Evolutionary conservation across 2,329 filamentous ascomycete species (phyloP), one percentile per base, ranked within the genome.

Genomic region (Penicillium sp.): DNA sequence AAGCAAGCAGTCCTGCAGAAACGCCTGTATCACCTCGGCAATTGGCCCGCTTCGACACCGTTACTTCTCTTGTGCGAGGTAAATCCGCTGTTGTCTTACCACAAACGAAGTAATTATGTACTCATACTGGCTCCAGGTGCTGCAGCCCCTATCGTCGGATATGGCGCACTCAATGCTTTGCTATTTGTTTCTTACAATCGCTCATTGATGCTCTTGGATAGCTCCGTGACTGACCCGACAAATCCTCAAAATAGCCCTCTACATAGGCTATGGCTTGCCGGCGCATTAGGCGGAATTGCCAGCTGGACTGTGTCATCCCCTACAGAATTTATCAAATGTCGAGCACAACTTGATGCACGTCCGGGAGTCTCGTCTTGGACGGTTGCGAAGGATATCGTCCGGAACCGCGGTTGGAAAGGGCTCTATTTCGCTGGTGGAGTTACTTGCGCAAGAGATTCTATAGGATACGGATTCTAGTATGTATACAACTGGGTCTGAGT

Each of bases 381-480:
- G 4, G 87, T 95, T 58, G 83, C 88, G 2, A 85, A 83, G 56
- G 81, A 87, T 23, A 86, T 92, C 29, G 80, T 88, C 70, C 82
- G 76, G 41, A 79, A 75, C 1, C 87, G 90, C 4, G 82, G 89
- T 0, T 60, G 92, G 3, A 82, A 84, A 45, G 93, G 93, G 0
- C 77, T 97, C 23, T 97, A 96, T 73, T 85, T 88, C 64, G 94
- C 93, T 21, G 94, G 94, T 21, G 82, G 81, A 0, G 87, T 97
- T 17, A 98, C 94, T 0, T 91, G 90, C 57, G 74, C 94, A 46
- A 85, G 94, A 54, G 94, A 98, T 77, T 90, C 90, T 61, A 86
- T 97, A 59, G 94, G 94, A n/a, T 98, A 97, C 78, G 94, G 93
- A 0, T 97, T 97, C 76, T 98, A 97, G 85, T 88, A 82, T 70